Evolutionary conservation across 2,329 filamentous ascomycete genomes (phyloP).

Genomic region (Botrytis hyacinthi): DNA sequence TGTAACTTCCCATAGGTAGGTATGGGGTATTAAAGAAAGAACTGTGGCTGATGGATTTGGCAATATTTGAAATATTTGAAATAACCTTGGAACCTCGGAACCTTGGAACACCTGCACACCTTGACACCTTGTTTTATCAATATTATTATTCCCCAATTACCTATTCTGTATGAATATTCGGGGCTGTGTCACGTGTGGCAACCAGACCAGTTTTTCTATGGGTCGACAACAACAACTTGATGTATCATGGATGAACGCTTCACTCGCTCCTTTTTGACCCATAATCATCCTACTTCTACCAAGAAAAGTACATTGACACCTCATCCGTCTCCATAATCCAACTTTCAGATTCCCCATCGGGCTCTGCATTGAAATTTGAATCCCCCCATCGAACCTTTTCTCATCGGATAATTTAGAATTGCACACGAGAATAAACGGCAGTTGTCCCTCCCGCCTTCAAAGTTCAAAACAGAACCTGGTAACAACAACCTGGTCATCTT

Average conservation of each 20-base stretch:
- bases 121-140: neutral
- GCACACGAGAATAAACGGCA: neutral
- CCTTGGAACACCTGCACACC: neutral
- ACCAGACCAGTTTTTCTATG: conserved; percentile 7
- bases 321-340: conserved; percentile 12
- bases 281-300: neutral
- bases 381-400: neutral
- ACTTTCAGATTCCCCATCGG: neutral
- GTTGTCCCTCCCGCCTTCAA: neutral
- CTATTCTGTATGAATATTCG: neutral
- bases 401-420: neutral
- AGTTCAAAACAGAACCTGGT: neutral
- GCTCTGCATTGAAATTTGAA: neutral
- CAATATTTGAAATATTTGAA: neutral
- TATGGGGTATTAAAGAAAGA: neutral
- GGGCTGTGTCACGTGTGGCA: neutral
- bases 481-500: neutral
- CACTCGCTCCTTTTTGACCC: neutral
- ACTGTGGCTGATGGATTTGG: neutral
- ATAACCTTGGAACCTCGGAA: too few species aligned
- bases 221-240: conserved; percentile 3
- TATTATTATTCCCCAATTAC: neutral
- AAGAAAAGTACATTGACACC: neutral
- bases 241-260: conserved; percentile 5
- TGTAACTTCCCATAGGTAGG: too few species aligned